A percentile compares a stretch with the other conserved stretches of the same genome.
Evolutionary conservation across 768 basidiomycete genomes (phyloP).

Genomic region (Paxillus rubicundulus): DNA sequence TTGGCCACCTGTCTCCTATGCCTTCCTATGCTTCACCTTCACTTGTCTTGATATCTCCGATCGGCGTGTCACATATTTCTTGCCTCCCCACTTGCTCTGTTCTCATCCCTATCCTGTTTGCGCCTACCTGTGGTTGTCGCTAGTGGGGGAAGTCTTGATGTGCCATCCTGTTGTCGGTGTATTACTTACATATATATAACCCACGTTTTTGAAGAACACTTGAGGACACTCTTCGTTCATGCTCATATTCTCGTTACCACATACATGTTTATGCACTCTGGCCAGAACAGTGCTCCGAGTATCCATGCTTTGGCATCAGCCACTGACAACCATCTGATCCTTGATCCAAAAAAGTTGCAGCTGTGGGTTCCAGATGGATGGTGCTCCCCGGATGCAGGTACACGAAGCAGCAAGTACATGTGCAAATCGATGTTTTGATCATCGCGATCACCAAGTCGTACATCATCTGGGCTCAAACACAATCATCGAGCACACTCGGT

Average conservation of each 20-base stretch:
- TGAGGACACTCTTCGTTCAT: conserved; percentile 29
- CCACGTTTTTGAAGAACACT: conserved; percentile 12
- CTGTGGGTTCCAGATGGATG: too few relatives aligned
- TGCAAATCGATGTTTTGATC: too few relatives aligned
- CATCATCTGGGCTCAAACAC: too few relatives aligned
- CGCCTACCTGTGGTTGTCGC: conserved; percentile 9
- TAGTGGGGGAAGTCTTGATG: conserved; percentile 17
- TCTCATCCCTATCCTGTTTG: conserved; percentile 2
- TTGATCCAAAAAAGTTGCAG: too few relatives aligned
- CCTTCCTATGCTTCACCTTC: conserved; percentile 20
- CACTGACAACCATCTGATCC: too few relatives aligned
- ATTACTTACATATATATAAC: conserved; percentile 18
- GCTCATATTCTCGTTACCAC: conserved; percentile 17
- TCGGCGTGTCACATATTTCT: conserved; percentile 22
- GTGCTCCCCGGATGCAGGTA: too few relatives aligned
- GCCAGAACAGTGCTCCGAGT: too few relatives aligned
- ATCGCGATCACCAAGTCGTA: too few relatives aligned
- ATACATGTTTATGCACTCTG: conserved; percentile 24
- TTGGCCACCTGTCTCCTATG: conserved; percentile 22
- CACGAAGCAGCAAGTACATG: too few relatives aligned
- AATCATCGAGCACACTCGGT: too few relatives aligned
- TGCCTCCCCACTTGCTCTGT: conserved; percentile 3
- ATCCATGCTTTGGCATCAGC: too few relatives aligned
- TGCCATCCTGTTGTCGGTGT: conserved; percentile 31
- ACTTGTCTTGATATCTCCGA: conserved; percentile 4